These are phyloP conservation scores for Mayamaea pseudoterrestris DNA, from an alignment of 108 stramenopile species.

Conservation along the genomic window DNA sequence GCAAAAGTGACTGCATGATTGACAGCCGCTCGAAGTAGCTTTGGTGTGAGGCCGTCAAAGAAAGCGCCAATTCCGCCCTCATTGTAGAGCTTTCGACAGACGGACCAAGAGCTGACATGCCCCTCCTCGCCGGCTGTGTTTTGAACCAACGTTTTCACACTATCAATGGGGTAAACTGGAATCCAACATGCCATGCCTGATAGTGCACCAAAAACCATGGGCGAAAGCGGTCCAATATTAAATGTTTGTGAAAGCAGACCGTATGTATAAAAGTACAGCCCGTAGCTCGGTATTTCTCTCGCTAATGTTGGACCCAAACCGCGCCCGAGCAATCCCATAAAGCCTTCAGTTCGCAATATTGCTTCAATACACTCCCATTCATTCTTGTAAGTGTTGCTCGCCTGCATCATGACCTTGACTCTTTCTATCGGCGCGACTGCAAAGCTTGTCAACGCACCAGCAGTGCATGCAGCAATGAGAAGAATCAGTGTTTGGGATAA, in stretches of 20 bases:
- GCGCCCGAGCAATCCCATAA: conserved; percentile 23
- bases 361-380: conserved; percentile 28
- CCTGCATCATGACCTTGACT: conserved; percentile 44
- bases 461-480: conserved; percentile 28
- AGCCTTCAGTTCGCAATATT: conserved; percentile 29
- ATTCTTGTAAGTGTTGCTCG: conserved; percentile 7
- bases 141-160: conserved; percentile 49
- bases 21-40: conserved; percentile 41
- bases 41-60: conserved; percentile 40
- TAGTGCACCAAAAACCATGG: conserved; percentile 38
- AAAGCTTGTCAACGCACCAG: conserved; percentile 46
- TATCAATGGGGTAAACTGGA: conserved; percentile 58
- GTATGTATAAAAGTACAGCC: conserved; percentile 41
- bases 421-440: conserved; percentile 42
- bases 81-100: conserved; percentile 27
- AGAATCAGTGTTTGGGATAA: too few relatives aligned
- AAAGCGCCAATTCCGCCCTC: conserved; percentile 31
- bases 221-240: conserved; percentile 9
- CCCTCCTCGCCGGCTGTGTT: conserved; percentile 9
- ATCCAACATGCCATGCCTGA: conserved; percentile 45
- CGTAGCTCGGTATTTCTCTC: conserved; percentile 40
- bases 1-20: conserved; percentile 46
- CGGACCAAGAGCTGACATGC: conserved; percentile 13
- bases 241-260: conserved; percentile 17
- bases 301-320: conserved; percentile 33